Percentiles rank a stretch among this genome's conserved stretches.
Conservation (phyloP, 257 asterid species). For the Fraxinus anomala region DNA sequence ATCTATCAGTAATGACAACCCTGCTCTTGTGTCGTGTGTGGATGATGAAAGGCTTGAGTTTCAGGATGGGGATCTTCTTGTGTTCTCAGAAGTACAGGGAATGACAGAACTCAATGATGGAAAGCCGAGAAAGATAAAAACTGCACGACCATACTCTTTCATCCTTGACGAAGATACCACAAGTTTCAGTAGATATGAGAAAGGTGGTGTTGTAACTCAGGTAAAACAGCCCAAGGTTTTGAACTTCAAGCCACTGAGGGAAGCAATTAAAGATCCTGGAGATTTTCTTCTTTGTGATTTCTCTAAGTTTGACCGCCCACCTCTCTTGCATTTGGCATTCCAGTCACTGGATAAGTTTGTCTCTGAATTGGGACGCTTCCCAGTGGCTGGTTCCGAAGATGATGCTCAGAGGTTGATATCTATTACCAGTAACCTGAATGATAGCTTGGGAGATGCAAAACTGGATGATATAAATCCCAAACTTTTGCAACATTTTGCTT, state of each 20-base stretch:
- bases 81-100: slow-evolving; percentile 82
- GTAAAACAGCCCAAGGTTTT: slow-evolving; percentile 85
- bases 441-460: slow-evolving; percentile 62
- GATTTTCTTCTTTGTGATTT: slow-evolving; percentile 91
- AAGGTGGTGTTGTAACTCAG: slow-evolving; percentile 91
- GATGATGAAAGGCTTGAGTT: slow-evolving; percentile 97
- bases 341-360: slow-evolving; percentile 79
- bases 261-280: slow-evolving; percentile 80
- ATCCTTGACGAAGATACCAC: slow-evolving; percentile 86
- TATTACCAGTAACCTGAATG: slow-evolving; percentile 60
- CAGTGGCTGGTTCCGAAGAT: slow-evolving; percentile 87
- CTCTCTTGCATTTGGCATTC: slow-evolving; percentile 89
- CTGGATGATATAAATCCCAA: slow-evolving; percentile 71
- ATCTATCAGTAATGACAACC: slow-evolving; percentile 78
- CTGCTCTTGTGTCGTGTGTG: slow-evolving; percentile 85
- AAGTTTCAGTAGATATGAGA: slow-evolving; percentile 63
- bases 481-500: slow-evolving; percentile 71
- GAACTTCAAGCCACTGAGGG: slow-evolving; percentile 77
- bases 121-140: slow-evolving; percentile 77
- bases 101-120: slow-evolving; percentile 94
- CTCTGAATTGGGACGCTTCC: slow-evolving; percentile 63
- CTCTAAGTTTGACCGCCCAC: slow-evolving; percentile 89
- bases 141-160: slow-evolving; percentile 80
- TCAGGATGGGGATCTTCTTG: slow-evolving; percentile 87
- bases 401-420: slow-evolving; percentile 79